phyloP scores from a whole-genome alignment of 2,329 filamentous ascomycete species.

The Pseudogymnoascus sp. region DNA sequence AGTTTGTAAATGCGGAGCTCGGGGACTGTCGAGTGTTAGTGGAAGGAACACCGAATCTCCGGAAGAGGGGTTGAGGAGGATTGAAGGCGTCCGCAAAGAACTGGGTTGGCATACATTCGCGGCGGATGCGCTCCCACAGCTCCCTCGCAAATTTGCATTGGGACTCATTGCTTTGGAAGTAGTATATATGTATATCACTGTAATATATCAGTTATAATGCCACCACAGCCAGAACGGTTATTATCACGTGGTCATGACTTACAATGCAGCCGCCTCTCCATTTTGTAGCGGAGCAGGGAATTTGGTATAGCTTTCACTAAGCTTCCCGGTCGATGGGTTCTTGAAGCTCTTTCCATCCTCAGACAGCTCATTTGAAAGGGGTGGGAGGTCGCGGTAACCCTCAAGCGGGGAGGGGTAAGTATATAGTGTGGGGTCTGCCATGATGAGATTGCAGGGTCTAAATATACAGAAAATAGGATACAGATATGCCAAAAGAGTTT shows the following conservation, averaged over 20 bases:
- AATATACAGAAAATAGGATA: slow-evolving; percentile 4
- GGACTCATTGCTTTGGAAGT: slow-evolving; percentile 54
- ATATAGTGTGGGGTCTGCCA: slow-evolving; percentile 37
- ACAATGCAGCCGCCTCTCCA: slow-evolving; percentile 64
- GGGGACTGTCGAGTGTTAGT: slow-evolving; percentile 50
- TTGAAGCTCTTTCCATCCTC: slow-evolving; percentile 71
- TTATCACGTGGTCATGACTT: slow-evolving; percentile 26
- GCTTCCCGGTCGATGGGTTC: slow-evolving; percentile 54
- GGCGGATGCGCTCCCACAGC: slow-evolving; percentile 69
- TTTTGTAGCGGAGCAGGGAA: slow-evolving; percentile 65
- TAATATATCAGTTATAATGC: background rate
- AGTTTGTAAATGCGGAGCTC: slow-evolving; percentile 75
- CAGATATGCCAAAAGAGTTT: background rate
- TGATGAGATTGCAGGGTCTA: slow-evolving; percentile 16
- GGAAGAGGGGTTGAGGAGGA: background rate
- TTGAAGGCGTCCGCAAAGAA: slow-evolving; percentile 3
- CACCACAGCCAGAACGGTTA: background rate
- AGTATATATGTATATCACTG: slow-evolving; percentile 80
- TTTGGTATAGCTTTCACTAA: slow-evolving; percentile 61
- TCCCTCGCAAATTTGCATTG: slow-evolving; percentile 63
- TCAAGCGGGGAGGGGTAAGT: slow-evolving; percentile 49
- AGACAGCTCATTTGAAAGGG: slow-evolving; percentile 40
- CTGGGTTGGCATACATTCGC: slow-evolving; percentile 56
- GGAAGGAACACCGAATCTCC: background rate
- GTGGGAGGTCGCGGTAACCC: slow-evolving; percentile 50